phyloP scores from a whole-genome alignment of 352 stramenopile genomes.

The Globisporangium acanthophoron region DNA sequence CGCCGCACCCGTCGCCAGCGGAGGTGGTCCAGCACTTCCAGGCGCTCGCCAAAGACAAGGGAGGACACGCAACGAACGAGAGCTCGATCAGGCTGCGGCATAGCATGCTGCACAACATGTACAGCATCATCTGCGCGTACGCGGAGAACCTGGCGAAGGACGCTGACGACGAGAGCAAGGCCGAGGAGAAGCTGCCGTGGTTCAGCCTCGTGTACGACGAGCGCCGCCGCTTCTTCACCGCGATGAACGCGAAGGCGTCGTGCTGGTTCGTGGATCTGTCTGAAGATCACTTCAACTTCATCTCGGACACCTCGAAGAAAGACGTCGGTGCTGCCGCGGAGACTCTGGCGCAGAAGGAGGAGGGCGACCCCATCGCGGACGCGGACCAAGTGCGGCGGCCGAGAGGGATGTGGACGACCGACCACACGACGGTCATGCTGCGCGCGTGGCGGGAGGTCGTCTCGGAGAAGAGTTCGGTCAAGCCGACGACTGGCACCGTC shows the following conservation, averaged over 20 bases:
- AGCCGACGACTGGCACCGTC: slow-evolving; percentile 1
- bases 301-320: neutral
- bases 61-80: neutral
- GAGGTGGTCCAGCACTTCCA: slow-evolving; percentile 1
- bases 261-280: slow-evolving; percentile 2
- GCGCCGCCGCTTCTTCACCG: neutral
- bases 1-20: neutral
- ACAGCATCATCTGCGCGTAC: slow-evolving; percentile 1
- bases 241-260: slow-evolving; percentile 1
- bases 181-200: neutral
- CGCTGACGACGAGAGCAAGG: neutral
- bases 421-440: neutral
- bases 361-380: neutral
- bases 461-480: neutral
- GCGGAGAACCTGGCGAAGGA: neutral
- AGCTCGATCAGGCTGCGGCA: neutral
- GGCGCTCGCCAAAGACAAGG: neutral
- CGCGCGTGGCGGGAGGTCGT: slow-evolving; percentile 1
- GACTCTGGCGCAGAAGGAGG: neutral
- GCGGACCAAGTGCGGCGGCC: neutral
- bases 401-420: neutral
- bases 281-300: neutral
- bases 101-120: slow-evolving; percentile 1
- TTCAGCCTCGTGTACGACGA: neutral
- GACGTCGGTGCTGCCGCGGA: neutral